These are phyloP conservation scores for Rhododendron simsii DNA, from an alignment of 148 eudicot genomes.

Conservation along the genomic window DNA sequence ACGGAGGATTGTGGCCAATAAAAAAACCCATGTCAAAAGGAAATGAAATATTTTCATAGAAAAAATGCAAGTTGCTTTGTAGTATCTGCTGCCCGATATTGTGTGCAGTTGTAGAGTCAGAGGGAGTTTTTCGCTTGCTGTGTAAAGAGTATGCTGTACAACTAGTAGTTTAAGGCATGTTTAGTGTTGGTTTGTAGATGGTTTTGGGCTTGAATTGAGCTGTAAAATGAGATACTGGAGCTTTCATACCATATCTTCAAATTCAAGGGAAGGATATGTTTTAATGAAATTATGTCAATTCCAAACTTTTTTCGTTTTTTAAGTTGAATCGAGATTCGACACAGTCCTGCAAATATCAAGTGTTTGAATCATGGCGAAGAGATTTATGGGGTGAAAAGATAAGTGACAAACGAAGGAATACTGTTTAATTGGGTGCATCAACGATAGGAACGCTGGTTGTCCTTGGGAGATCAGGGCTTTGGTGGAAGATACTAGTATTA, in stretches of 20 bases:
- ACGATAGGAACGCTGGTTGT: too few relatives aligned
- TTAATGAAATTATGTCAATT: neutral
- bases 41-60: neutral
- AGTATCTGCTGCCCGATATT: neutral
- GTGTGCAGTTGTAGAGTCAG: constrained; percentile 6
- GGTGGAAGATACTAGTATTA: too few relatives aligned
- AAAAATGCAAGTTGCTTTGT: neutral
- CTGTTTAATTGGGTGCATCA: too few relatives aligned
- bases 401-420: too few relatives aligned
- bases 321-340: neutral
- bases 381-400: too few relatives aligned
- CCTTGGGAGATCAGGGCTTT: too few relatives aligned
- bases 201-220: neutral
- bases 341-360: neutral
- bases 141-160: neutral
- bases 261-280: neutral
- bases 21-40: constrained; percentile 20
- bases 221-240: neutral
- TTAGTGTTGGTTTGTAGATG: neutral
- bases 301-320: neutral
- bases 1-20: constrained; percentile 30
- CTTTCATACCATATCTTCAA: neutral
- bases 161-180: neutral
- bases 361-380: too few relatives aligned
- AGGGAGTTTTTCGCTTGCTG: neutral